Base-by-base conservation (phyloP, 2,329 filamentous ascomycete genomes). In the Hortaea sp. region DNA sequence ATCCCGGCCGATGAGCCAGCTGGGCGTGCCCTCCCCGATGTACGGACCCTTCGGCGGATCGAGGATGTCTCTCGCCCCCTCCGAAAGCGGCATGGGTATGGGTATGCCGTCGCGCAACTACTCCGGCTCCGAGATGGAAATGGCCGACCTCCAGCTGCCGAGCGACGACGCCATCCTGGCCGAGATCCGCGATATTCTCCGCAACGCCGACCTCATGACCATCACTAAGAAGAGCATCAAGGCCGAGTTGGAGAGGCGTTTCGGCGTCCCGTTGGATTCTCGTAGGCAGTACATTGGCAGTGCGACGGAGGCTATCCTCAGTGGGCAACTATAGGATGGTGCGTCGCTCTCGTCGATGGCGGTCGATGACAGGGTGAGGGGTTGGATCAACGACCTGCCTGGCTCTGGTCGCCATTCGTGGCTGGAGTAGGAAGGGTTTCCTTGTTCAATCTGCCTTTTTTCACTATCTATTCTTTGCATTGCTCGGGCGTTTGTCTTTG, bases 161-260 rank as follows among this genome's bases (percentile, higher is more conserved):
- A 85, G 77, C 51, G 92, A 98, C 57, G 92, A 98, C 61, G 84
- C 87, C 7, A 74, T 98, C 42, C 72, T 98, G 52, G 83, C 88
- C 0, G 92, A 98, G 74, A 98, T 98, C 58, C 79, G 92, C 43
- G 88, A 95, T 61, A 95, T 98, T 53, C 72, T 98, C 51, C 79
- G 82, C 57, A 94, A 85, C 9, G 89, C 88, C 1, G 92, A 98
- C 69, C 71, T 98, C 62, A 98, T 98, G 92, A 89, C 80, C 4
- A 87, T 98, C 39, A 98, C 92, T 55, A 98, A 98, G 81, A 98
- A 98, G 79, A 88, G 85, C 58, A 85, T 98, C 68, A 97, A 97
- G 76, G 70, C 79, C 56, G 92, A 98, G 71, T 71, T 98, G 48
- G 92, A 98, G 75, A 80, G 81, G 60, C 79, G 89, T 52, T 98